Base-by-base conservation (phyloP, 116 monocot genomes). In the Posidonia oceanica region DNA sequence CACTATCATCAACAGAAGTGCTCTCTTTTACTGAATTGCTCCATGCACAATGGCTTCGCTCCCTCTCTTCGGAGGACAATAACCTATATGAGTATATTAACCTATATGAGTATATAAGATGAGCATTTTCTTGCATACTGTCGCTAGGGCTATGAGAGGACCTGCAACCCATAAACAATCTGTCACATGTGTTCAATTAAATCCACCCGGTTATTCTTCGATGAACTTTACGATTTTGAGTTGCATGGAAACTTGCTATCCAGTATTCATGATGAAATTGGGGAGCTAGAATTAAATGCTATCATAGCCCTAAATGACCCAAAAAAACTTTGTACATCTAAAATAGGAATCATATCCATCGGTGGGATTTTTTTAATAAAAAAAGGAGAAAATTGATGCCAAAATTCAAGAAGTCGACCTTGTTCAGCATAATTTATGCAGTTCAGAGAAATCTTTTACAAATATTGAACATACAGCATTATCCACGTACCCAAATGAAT, bases 201-300 rank as follows among this genome's bases (percentile, higher is more conserved):
- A 21, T 48, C 16, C 39, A 66, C 44, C 8, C 21, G 20, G 44
- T 67, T 67, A 67, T 67, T 51, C 66, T 67, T 52, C 18, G 66
- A 67, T 17, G 44, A 39, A 18, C 16, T 48, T 41, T 44, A 63
- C 16, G 4, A 11, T 38, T 63, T 39, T 67, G 44, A 67, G 41
- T 41, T n/a, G 39, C 21, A 39, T 67, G 39, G 44, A 48, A 48
- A 18, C 66, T 39, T 3, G n/a, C 14, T 17, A 44, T 16, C 14
- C 4, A 16, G 41, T 7, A 18, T 51, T 20, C 20, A 7, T 0
- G 66, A 11, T 51, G 6, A 41, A 41, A 3, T 41, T 41, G 6
- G 41, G 41, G 41, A 41, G 6, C 3, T 22, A 5, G 48, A 67
- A 67, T 67, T 48, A 48, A 8, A 15, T 5, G 15, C 20, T 67